Percentiles rank a stretch among this genome's conserved stretches.
Evolutionary conservation across 192 early-diverging fungal genomes (phyloP).

Genomic region (Linnemannia hyalina): DNA sequence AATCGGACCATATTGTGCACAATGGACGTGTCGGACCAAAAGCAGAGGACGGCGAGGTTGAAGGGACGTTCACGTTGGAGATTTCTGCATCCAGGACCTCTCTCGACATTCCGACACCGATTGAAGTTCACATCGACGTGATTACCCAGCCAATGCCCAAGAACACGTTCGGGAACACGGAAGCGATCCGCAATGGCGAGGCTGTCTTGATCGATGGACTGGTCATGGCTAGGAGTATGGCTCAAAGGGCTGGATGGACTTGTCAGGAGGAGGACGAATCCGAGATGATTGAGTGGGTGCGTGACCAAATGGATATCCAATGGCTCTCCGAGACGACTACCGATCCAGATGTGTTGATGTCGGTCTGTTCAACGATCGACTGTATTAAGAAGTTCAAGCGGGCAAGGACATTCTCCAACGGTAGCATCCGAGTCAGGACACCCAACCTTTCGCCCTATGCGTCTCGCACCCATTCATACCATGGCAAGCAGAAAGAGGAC

Average conservation of each 20-base stretch:
- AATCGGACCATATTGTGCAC: slow-evolving; percentile 10
- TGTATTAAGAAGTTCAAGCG: slow-evolving; percentile 10
- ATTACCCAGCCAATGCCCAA: slow-evolving; percentile 28
- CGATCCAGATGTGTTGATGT: not conserved
- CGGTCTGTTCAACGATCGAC: slow-evolving; percentile 11
- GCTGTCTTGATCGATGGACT: slow-evolving; percentile 47
- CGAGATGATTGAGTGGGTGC: slow-evolving; percentile 52
- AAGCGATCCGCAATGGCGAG: slow-evolving; percentile 44
- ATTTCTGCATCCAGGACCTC: slow-evolving; percentile 34
- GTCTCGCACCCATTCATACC: slow-evolving; percentile 21
- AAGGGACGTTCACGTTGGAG: slow-evolving; percentile 21
- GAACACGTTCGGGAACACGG: slow-evolving; percentile 37
- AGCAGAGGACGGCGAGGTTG: not conserved
- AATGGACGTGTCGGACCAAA: slow-evolving; percentile 21
- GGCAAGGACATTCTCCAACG: slow-evolving; percentile 12
- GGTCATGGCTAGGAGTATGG: slow-evolving; percentile 37
- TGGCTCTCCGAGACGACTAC: slow-evolving; percentile 20
- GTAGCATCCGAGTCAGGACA: slow-evolving; percentile 16
- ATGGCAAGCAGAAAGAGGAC: slow-evolving; percentile 1
- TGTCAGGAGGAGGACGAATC: slow-evolving; percentile 49
- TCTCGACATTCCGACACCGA: not conserved
- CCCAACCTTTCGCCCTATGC: slow-evolving; percentile 42
- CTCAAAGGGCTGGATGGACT: slow-evolving; percentile 31
- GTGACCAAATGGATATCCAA: slow-evolving; percentile 43
- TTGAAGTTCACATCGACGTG: slow-evolving; percentile 33